phyloP scores from a whole-genome alignment of 805 yeast species.

The Kazachstania psychrophila region DNA sequence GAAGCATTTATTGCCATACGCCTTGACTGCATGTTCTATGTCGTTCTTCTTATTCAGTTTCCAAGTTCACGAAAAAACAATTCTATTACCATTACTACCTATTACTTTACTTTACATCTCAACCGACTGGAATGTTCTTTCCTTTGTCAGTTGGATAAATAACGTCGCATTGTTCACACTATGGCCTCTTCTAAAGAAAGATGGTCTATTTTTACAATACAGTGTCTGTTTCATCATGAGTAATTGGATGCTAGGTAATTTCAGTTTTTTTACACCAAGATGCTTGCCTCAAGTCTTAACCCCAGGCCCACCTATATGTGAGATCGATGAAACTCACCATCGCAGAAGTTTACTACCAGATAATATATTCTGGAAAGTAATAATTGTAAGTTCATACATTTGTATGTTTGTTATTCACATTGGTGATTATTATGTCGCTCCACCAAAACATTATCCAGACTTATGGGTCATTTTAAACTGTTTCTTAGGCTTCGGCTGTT shows the following conservation, averaged over 20 bases:
- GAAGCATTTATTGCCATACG: slow-evolving; percentile 52
- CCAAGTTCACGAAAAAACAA: slow-evolving; percentile 94
- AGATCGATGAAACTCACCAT: slow-evolving; percentile 26
- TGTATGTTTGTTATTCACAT: slow-evolving; percentile 44
- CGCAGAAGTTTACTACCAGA: slow-evolving; percentile 42
- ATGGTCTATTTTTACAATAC: slow-evolving; percentile 67
- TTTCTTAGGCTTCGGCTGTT: slow-evolving; percentile 65
- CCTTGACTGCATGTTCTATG: slow-evolving; percentile 74
- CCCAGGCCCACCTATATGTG: slow-evolving; percentile 37
- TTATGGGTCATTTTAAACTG: slow-evolving; percentile 76
- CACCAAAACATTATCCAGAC: slow-evolving; percentile 68
- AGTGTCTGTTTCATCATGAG: slow-evolving; percentile 49
- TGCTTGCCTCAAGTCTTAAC: slow-evolving; percentile 34
- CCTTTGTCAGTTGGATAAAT: slow-evolving; percentile 78
- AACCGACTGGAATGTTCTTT: slow-evolving; percentile 49
- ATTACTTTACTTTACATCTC: slow-evolving; percentile 52
- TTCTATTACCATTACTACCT: slow-evolving; percentile 80
- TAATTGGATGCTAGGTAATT: slow-evolving; percentile 72
- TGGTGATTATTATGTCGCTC: slow-evolving; percentile 40
- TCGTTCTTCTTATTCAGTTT: slow-evolving; percentile 84
- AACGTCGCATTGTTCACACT: slow-evolving; percentile 78
- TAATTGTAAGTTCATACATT: slow-evolving; percentile 45
- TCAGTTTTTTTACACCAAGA: slow-evolving; percentile 42
- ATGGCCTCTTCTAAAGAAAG: slow-evolving; percentile 78
- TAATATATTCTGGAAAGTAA: slow-evolving; percentile 39